These are phyloP conservation scores for Trichosporon coremiiforme DNA, from an alignment of 1,284 basidiomycete species.

Conservation along the genomic window DNA sequence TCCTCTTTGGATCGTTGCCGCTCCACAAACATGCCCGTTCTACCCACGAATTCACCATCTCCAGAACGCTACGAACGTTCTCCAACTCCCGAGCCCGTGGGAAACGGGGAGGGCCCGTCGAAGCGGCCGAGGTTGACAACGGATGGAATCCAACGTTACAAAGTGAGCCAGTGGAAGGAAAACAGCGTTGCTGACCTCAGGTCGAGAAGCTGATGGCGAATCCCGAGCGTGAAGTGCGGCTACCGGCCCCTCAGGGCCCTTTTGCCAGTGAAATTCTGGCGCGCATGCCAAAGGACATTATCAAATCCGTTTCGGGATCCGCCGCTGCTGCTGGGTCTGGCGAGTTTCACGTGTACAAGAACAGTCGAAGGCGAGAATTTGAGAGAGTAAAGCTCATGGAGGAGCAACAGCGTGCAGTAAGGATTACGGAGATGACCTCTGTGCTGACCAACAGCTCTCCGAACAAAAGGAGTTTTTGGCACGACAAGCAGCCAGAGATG, in stretches of 20 bases:
- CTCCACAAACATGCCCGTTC: conserved; percentile 25
- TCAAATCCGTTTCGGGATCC: conserved; percentile 96
- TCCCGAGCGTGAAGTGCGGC: conserved; percentile 73
- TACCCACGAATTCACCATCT: conserved; percentile 23
- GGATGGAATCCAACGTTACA: conserved; percentile 38
- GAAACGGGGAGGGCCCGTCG: conserved; percentile 1
- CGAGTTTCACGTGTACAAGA: conserved; percentile 99
- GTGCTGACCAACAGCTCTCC: conserved; percentile 61
- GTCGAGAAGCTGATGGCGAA: conserved; percentile 84
- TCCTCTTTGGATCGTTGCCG: too few species aligned
- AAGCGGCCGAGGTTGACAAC: conserved; percentile 38
- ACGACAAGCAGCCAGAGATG: conserved; percentile 67
- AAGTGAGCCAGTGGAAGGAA: conserved; percentile 30
- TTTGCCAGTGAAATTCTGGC: conserved; percentile 56
- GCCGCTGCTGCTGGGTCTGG: conserved; percentile 86
- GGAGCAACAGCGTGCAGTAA: conserved; percentile 74
- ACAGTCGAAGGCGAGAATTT: conserved; percentile 87
- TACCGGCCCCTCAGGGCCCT: conserved; percentile 60
- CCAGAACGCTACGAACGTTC: conserved; percentile 29
- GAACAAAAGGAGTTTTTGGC: conserved; percentile 68
- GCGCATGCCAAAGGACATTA: conserved; percentile 86
- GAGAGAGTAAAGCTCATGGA: conserved; percentile 91
- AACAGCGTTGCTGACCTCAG: conserved; percentile 49
- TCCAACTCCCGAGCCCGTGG: conserved; percentile 21
- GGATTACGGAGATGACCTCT: conserved; percentile 34